Base-by-base conservation (phyloP, 768 basidiomycete species). In the Grammothele lineata region DNA sequence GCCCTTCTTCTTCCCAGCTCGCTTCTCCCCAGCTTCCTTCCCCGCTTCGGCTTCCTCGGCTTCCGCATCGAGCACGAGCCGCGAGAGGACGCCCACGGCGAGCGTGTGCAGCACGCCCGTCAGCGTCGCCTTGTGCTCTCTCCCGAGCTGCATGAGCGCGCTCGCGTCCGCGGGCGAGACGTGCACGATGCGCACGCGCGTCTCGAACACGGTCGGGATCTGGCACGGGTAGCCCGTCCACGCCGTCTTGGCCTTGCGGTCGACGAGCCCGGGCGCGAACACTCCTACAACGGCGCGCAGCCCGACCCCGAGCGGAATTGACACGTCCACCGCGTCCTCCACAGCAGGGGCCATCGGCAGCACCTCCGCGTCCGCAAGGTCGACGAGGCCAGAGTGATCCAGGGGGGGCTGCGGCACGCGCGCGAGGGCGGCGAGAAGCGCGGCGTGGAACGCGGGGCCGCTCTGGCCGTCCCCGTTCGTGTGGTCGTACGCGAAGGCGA, bases 391-490 rank as follows among this genome's bases (percentile, higher is more conserved):
- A 30, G 27, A 14, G 8, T 7, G 14, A 7, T 30, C 8, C 27
- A 14, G 8, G 14, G 27, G 27, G 27, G 27, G 14, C 7, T 30
- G 8, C 27, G 27, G 27, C 27, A 30, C 8, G 14, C 27, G 27
- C 27, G 14, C 8, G 27, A 30, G 27, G 27, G 27, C 27, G 4
- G 44, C 22, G 6, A 66, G 53, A 22, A 74, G 58, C 9, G 64
- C 52, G 11, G 50, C 52, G 48, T 71, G 72, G 45, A 73, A 70
- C 0, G 68, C 66, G 27, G 66, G 42, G 8, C 67, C 65, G 48
- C 70, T 71, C 45, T 66, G 58, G 3, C 70, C 72, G 46, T 74
- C 72, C 5, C 66, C 69, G 38, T 72, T 65, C 43, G 54, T 53
- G 45, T 74, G 72, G 41, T 71, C 64, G 43, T 59, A 70, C 14